Percentiles rank a stretch among this genome's conserved stretches.
phyloP scores from a whole-genome alignment of 2,329 filamentous ascomycete species.

The Aspergillus sp. region DNA sequence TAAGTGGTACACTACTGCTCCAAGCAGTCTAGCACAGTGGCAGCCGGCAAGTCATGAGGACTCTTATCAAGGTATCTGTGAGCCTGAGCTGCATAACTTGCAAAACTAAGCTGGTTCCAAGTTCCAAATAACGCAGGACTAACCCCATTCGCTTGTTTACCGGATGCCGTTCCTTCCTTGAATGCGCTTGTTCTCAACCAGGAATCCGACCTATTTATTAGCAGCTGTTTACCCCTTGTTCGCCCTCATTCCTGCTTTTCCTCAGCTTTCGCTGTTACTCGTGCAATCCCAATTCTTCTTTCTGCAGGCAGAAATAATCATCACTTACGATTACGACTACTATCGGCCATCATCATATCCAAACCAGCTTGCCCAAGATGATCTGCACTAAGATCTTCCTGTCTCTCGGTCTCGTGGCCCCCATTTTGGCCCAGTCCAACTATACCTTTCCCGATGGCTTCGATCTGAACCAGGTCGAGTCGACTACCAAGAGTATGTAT shows the following conservation, averaged over 20 bases:
- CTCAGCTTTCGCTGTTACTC: background rate
- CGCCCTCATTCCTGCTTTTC: background rate
- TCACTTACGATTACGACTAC: constrained; percentile 1
- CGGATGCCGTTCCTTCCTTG: constrained; percentile 6
- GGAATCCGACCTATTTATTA: constrained; percentile 5
- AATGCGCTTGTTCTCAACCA: background rate
- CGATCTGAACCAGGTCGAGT: constrained; percentile 7
- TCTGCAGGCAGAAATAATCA: constrained; percentile 7
- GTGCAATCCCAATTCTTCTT: constrained; percentile 2
- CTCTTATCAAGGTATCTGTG: too few species aligned
- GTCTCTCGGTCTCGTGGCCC: constrained; percentile 4
- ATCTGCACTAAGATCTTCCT: constrained; percentile 9
- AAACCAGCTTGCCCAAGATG: background rate
- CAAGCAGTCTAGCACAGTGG: too few species aligned
- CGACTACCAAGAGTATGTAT: constrained; percentile 3
- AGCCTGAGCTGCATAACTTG: background rate
- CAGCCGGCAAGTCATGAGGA: too few species aligned
- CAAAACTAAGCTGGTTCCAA: background rate
- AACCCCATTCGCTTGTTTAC: background rate
- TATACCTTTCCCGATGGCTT: constrained; percentile 13
- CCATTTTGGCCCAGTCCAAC: constrained; percentile 12
- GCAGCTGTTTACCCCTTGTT: background rate
- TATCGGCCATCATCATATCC: background rate
- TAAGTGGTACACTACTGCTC: too few species aligned
- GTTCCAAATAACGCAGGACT: background rate